Base-by-base conservation (phyloP, 306 rosid genomes). In the Fragaria iinumae region DNA sequence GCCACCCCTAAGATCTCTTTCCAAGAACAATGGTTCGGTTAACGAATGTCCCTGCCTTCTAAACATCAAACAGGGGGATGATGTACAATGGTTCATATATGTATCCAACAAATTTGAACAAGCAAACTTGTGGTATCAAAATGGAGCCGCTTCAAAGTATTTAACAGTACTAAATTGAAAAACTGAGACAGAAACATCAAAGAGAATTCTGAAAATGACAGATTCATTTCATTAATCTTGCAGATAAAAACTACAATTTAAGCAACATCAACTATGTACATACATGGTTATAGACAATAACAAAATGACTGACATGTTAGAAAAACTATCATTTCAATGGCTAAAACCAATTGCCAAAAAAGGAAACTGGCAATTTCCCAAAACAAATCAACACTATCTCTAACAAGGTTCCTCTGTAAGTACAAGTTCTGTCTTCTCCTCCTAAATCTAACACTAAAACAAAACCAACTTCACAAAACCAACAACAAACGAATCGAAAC, bases 371-470 rank as follows among this genome's bases (percentile, higher is more conserved):
- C 36, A 39, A 38, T 62, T 55, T 73, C 49, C 12, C 14, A 45
- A 66, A 56, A 59, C 34, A 79, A 71, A 62, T 69, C 23, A 79
- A 63, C 65, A 63, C 67, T 73, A 69, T 29, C 75, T 45, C 77
- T 75, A 72, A 44, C 72, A 77, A 29, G 78, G 74, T 45, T 52
- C 65, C 56, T 45, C 69, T 62, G 75, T 62, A 74, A 34, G 65
- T 74, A 73, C 72, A 63, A 79, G 56, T 63, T 75, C 66, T 71
- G 79, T 67, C 75, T 45, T 81, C 68, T 74, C 53, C 82, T 79
- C 43, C 74, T 79, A 43, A 47, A 32, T 80, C 79, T 71, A 81
- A 77, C 52, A 44, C 67, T 57, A 18, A 60, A 79, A 3, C 74
- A 69, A 62, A 63, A 44, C 18, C 50, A 47, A 67, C 8, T 62